phyloP scores from a whole-genome alignment of 2,329 filamentous ascomycete species.

The Cryphonectria nitschkei region DNA sequence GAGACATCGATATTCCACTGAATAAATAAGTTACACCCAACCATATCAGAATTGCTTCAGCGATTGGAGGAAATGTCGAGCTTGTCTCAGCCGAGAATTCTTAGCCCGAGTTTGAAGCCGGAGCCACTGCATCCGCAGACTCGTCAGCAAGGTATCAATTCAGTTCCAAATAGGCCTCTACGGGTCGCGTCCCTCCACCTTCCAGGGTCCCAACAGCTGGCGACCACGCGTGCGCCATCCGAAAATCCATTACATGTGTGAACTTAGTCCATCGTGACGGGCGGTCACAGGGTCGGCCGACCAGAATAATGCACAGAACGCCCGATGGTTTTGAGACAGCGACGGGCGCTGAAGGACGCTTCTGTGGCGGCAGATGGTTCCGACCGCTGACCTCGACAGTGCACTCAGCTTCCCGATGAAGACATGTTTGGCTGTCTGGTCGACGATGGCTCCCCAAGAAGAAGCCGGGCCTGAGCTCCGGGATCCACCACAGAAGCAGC shows the following conservation, averaged over 20 bases:
- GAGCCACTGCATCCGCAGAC: slow-evolving; percentile 13
- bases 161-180: neutral
- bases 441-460: neutral
- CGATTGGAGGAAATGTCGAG: slow-evolving; percentile 8
- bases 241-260: neutral
- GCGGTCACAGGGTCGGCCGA: neutral
- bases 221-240: neutral
- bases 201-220: neutral
- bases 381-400: neutral
- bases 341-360: neutral
- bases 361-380: neutral
- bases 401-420: slow-evolving; percentile 1
- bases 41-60: neutral
- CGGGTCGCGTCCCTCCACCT: neutral
- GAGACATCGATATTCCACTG: neutral
- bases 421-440: neutral
- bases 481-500: neutral
- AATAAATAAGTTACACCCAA: neutral
- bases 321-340: neutral
- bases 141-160: neutral
- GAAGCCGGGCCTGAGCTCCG: slow-evolving; percentile 3
- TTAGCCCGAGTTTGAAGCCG: neutral
- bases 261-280: neutral
- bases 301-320: neutral
- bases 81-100: neutral